Percentiles rank a stretch among this genome's conserved stretches.
Conservation (phyloP, 805 yeast species). For the Ogataea glucozyma region DNA sequence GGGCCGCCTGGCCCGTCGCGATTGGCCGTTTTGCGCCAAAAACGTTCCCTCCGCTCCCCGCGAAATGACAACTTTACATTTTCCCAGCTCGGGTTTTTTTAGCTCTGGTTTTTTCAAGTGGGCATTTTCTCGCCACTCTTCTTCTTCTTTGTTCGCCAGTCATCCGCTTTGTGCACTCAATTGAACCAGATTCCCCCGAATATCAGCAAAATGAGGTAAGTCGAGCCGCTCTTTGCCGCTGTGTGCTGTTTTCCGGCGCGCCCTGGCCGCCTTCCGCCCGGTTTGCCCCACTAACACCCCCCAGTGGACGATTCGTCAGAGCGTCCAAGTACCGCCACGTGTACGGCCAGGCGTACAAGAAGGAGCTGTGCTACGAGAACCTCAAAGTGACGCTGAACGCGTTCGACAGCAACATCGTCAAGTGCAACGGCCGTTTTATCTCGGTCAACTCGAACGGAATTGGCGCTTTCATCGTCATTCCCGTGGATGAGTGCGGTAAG, state of each 20-base stretch:
- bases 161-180: too few species aligned
- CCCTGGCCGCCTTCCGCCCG: background rate
- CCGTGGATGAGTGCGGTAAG: constrained; percentile 82
- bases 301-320: constrained; percentile 85
- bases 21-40: too few species aligned
- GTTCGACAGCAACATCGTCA: constrained; percentile 90
- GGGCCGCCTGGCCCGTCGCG: too few species aligned
- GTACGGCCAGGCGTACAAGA: constrained; percentile 81
- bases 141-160: too few species aligned
- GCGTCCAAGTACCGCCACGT: constrained; percentile 97
- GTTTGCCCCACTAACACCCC: constrained; percentile 8
- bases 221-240: too few species aligned
- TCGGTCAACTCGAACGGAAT: constrained; percentile 93
- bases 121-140: too few species aligned
- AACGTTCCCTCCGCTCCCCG: too few species aligned
- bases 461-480: constrained; percentile 95
- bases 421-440: constrained; percentile 82
- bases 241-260: too few species aligned
- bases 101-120: too few species aligned
- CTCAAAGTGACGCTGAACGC: constrained; percentile 84
- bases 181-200: too few species aligned
- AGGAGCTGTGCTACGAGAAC: constrained; percentile 73
- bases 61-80: constrained; percentile 4
- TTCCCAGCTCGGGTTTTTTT: too few species aligned
- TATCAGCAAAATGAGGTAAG: too few species aligned